phyloP scores from a whole-genome alignment of 164 flowering plant species.

The Tetracentron sinense region DNA sequence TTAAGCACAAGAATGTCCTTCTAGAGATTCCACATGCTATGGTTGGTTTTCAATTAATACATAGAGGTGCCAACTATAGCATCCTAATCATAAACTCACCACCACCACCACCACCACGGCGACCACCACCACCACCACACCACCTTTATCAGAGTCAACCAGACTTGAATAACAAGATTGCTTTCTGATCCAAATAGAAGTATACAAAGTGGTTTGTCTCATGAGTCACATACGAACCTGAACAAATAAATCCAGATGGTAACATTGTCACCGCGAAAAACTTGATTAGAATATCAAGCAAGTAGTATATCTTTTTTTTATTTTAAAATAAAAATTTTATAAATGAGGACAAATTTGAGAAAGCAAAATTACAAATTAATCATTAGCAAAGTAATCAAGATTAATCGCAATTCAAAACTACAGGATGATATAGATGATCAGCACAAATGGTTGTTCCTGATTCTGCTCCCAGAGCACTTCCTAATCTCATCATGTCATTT shows the following conservation, averaged over 20 bases:
- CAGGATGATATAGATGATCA: too few species aligned
- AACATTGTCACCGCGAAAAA: background rate
- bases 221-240: conserved; percentile 88
- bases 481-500: too few species aligned
- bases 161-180: conserved; percentile 87
- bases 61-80: conserved; percentile 17
- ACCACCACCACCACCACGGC: conserved; percentile 4
- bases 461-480: too few species aligned
- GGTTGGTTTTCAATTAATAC: conserved; percentile 23
- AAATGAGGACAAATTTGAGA: background rate
- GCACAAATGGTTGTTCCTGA: too few species aligned
- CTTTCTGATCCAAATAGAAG: conserved; percentile 77
- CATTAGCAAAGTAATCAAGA: background rate
- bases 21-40: conserved; percentile 19
- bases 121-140: conserved; percentile 1
- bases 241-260: conserved; percentile 1
- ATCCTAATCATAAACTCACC: conserved; percentile 5
- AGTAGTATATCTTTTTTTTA: background rate
- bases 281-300: background rate
- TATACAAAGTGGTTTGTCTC: conserved; percentile 87
- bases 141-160: conserved; percentile 54
- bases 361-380: too few species aligned
- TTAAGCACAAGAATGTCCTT: conserved; percentile 19
- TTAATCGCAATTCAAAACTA: too few species aligned
- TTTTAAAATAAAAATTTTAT: too few species aligned